Conservation (phyloP, 192 early-diverging fungal genomes). For the Radiomyces spectabilis region DNA sequence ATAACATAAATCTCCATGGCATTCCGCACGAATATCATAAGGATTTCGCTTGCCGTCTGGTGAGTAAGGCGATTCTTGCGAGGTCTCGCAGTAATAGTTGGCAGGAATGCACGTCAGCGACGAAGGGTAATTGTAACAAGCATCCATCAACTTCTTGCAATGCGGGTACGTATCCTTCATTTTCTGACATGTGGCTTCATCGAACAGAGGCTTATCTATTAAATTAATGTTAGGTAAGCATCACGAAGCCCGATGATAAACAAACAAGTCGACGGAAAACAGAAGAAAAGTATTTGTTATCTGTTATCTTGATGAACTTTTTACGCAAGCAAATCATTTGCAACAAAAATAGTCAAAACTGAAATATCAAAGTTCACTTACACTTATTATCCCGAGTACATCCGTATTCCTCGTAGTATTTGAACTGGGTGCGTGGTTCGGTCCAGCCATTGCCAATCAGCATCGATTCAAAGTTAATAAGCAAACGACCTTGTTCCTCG, state of each 20-base stretch:
- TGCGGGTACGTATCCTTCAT: slow-evolving; percentile 70
- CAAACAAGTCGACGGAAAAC: too few relatives aligned
- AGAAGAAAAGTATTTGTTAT: too few relatives aligned
- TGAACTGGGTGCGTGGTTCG: slow-evolving; percentile 84
- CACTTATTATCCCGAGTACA: slow-evolving; percentile 38
- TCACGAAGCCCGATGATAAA: too few relatives aligned
- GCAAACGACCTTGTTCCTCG: slow-evolving; percentile 14
- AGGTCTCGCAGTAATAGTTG: slow-evolving; percentile 69
- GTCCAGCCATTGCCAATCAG: slow-evolving; percentile 91
- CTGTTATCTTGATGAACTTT: too few relatives aligned
- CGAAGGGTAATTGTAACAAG: slow-evolving; percentile 80
- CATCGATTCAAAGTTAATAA: slow-evolving; percentile 67
- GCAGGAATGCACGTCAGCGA: slow-evolving; percentile 79
- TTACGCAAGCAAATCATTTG: neutral
- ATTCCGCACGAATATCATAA: slow-evolving; percentile 89
- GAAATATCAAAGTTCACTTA: neutral
- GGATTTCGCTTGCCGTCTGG: slow-evolving; percentile 70
- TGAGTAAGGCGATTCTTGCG: neutral
- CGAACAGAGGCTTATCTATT: slow-evolving; percentile 69
- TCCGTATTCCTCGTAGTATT: slow-evolving; percentile 75
- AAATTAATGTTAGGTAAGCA: neutral
- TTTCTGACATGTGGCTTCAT: slow-evolving; percentile 57
- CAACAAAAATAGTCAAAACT: slow-evolving; percentile 1
- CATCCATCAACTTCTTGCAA: slow-evolving; percentile 67
- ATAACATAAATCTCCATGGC: slow-evolving; percentile 83